Evolutionary conservation across 306 rosid species (phyloP), one percentile per base, ranked within the genome.

Genomic region (Prunus davidiana): DNA sequence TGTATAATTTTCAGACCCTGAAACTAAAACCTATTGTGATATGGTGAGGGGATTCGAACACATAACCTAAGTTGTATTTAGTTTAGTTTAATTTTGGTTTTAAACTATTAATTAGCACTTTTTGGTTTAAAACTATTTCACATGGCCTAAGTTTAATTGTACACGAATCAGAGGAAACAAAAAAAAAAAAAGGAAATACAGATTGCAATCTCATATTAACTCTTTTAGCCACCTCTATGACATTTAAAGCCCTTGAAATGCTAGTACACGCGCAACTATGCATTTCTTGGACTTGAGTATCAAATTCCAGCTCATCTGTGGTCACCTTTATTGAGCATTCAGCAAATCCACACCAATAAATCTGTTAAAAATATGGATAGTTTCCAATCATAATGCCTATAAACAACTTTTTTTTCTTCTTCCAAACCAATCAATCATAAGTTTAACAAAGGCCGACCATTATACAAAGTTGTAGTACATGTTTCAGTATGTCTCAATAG

Each of bases 251-350:
- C 71, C 78, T 77, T 14, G 88, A 81, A 81, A 67, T 72, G 57
- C 75, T 28, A 70, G 46, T 79, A 73, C 81, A 78, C 27, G 88
- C 67, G 82, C 80, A 76, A 71, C 65, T n/a, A 54, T 74, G 82
- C 73, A 77, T 51, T 85, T 76, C 88, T 72, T 67, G 86, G 73
- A 78, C 82, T 69, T 74, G 66, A 56, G 56, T 56, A 71, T 84
- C 82, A 63, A 71, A 88, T 79, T 67, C 82, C 55, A 80, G 69
- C 68, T 78, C 82, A 75, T 81, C 62, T 64, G 55, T 71, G 45
- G 57, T 75, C 72, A 85, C 83, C 83, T 72, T 75, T 24, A 22
- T 72, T 22, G 67, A 69, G 67, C 32, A 72, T 19, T 82, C 90
- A 73, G 75, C 56, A 69, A 18, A 72, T 63, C 64, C 57, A 70